Evolutionary conservation across 2,329 filamentous ascomycete genomes (phyloP).

Genomic region (Fusarium floridanum): DNA sequence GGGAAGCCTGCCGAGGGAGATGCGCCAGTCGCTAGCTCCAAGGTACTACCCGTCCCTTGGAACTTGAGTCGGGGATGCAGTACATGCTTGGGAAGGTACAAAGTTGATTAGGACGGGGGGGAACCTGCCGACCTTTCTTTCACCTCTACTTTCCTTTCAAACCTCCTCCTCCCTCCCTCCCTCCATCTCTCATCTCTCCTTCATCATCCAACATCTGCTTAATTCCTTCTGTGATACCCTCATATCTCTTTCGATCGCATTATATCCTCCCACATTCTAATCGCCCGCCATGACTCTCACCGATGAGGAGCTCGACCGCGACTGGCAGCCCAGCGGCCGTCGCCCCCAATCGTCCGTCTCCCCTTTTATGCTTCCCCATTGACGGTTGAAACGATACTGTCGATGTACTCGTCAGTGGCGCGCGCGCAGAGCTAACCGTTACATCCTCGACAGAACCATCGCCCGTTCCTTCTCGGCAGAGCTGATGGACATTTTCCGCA

Average conservation of each 20-base stretch:
- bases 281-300: conserved; percentile 55
- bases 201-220: neutral
- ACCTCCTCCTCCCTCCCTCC: neutral
- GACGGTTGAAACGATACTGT: conserved; percentile 16
- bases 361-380: conserved; percentile 72
- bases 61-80: conserved; percentile 9
- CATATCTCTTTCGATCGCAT: neutral
- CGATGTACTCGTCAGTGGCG: conserved; percentile 24
- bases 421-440: conserved; percentile 26
- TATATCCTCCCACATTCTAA: conserved; percentile 2
- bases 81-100: neutral
- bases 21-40: conserved; percentile 14
- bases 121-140: neutral
- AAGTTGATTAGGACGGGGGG: neutral
- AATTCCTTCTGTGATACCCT: neutral
- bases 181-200: neutral
- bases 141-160: conserved; percentile 1
- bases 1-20: neutral
- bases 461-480: conserved; percentile 89
- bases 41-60: conserved; percentile 18
- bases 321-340: conserved; percentile 83
- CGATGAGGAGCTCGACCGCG: conserved; percentile 78
- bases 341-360: conserved; percentile 85
- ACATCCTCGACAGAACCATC: conserved; percentile 73
- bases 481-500: conserved; percentile 89